These are phyloP conservation scores for Sporothrix brunneoviolacea DNA, from an alignment of 2,329 filamentous ascomycete genomes.

Conservation along the genomic window DNA sequence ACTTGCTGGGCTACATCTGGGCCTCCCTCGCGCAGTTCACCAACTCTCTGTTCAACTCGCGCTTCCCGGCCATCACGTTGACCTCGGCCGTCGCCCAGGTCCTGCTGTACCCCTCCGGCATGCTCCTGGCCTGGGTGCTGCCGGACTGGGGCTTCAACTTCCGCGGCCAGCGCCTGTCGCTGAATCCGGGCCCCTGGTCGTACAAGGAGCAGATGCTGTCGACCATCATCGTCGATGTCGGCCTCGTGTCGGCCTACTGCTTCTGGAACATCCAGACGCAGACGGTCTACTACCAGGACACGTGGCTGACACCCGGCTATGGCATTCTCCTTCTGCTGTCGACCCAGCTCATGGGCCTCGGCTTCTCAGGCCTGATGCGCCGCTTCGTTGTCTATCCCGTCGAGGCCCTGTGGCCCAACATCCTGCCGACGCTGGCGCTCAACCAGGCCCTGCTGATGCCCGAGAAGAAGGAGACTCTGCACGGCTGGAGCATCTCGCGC, in stretches of 20 bases:
- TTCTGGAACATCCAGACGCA: conserved; percentile 40
- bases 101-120: conserved; percentile 48
- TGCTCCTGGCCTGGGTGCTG: conserved; percentile 41
- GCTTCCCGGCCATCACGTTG: conserved; percentile 48
- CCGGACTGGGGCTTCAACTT: conserved; percentile 42
- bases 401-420: conserved; percentile 45
- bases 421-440: conserved; percentile 39
- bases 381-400: conserved; percentile 46
- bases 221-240: conserved; percentile 54
- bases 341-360: conserved; percentile 50
- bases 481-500: conserved; percentile 27
- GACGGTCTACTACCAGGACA: conserved; percentile 43
- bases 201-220: conserved; percentile 56
- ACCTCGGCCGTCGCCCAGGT: conserved; percentile 51
- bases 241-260: conserved; percentile 24
- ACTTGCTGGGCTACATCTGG: conserved; percentile 46
- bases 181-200: conserved; percentile 52
- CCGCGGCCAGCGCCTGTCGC: conserved; percentile 36
- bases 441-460: conserved; percentile 41
- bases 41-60: conserved; percentile 51
- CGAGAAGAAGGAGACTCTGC: conserved; percentile 31
- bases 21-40: conserved; percentile 32
- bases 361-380: conserved; percentile 43
- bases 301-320: too few species aligned
- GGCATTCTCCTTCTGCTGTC: conserved; percentile 42